A percentile compares a stretch with the other conserved stretches of the same genome.
phyloP scores from a whole-genome alignment of 345 rosid genomes.

The Rhodomyrtus tomentosa region DNA sequence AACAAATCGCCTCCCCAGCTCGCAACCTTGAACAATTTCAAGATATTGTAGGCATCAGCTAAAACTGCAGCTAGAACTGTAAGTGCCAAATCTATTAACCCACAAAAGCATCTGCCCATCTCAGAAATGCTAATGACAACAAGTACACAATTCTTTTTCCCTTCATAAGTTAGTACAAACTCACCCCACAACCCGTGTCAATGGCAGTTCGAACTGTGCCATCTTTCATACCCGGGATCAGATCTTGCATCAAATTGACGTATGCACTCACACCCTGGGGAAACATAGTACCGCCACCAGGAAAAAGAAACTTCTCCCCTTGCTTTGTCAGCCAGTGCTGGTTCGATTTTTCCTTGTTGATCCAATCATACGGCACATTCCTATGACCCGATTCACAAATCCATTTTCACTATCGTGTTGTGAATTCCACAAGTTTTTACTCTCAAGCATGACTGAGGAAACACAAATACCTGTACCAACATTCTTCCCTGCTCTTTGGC shows the following conservation, averaged over 20 bases:
- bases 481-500: conserved; percentile 87
- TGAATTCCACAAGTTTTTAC: background rate
- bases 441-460: background rate
- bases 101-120: background rate
- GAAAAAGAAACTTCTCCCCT: conserved; percentile 86
- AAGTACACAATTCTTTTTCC: background rate
- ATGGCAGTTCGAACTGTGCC: conserved; percentile 90
- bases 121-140: background rate
- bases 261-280: conserved; percentile 89
- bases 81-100: background rate
- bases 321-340: conserved; percentile 90
- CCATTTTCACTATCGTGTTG: background rate
- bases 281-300: conserved; percentile 99
- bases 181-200: conserved; percentile 97
- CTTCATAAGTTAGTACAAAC: conserved; percentile 2
- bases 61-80: background rate
- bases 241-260: conserved; percentile 83
- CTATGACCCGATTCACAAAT: conserved; percentile 23
- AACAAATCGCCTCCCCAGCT: conserved; percentile 99
- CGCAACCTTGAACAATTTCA: conserved; percentile 51
- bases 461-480: conserved; percentile 87
- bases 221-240: conserved; percentile 92
- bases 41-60: background rate
- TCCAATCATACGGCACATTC: conserved; percentile 98
- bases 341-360: conserved; percentile 85